These are phyloP conservation scores for Coemansia guatemalensis DNA, from an alignment of 192 early-diverging fungal genomes.

Conservation along the genomic window DNA sequence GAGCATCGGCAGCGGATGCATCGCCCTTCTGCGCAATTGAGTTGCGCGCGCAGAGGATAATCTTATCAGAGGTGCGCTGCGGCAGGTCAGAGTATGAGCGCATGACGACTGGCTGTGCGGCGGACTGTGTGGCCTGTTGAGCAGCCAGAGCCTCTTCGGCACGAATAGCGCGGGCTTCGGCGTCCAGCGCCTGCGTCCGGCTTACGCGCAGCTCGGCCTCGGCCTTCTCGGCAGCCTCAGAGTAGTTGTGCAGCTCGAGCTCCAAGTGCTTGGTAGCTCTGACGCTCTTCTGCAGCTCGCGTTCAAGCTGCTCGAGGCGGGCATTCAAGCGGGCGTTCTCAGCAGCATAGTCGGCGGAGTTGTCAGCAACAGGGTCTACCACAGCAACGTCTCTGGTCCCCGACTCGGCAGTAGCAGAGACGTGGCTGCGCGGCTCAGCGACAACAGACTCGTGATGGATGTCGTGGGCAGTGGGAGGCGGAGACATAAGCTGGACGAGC, in stretches of 20 bases:
- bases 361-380: too few species aligned
- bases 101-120: slow-evolving; percentile 8
- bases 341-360: neutral
- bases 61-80: slow-evolving; percentile 27
- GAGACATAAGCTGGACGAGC: slow-evolving; percentile 27
- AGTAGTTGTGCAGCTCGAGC: neutral
- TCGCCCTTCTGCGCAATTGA: slow-evolving; percentile 11
- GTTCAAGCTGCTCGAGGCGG: slow-evolving; percentile 14
- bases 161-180: slow-evolving; percentile 34
- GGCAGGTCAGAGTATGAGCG: slow-evolving; percentile 22
- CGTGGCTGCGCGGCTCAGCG: neutral
- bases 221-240: neutral
- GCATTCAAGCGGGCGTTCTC: slow-evolving; percentile 8
- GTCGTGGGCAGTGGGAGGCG: slow-evolving; percentile 35
- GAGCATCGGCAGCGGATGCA: neutral
- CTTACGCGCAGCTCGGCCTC: slow-evolving; percentile 16
- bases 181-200: slow-evolving; percentile 22
- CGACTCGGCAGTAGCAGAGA: neutral
- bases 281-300: slow-evolving; percentile 10
- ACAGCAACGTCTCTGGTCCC: neutral
- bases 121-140: slow-evolving; percentile 2
- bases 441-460: neutral
- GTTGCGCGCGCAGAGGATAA: slow-evolving; percentile 37
- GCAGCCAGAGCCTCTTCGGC: slow-evolving; percentile 39
- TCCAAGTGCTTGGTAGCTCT: too few species aligned